phyloP scores from a whole-genome alignment of 2,329 filamentous ascomycete genomes.

The Aspergillus quadricinctus region DNA sequence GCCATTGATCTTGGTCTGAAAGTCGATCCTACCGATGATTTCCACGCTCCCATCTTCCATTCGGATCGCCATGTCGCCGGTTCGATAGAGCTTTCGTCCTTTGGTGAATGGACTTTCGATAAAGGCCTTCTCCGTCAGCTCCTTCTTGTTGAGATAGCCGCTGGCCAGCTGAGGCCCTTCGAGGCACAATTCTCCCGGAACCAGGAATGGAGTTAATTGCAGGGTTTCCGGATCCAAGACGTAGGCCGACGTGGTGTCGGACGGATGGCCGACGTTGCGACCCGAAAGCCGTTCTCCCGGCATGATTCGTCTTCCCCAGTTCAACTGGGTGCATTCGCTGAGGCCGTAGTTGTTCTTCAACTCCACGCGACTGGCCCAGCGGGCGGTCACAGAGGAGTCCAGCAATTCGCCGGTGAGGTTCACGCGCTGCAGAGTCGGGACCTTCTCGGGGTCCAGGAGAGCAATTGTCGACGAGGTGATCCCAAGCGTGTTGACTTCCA shows the following conservation, averaged over 20 bases:
- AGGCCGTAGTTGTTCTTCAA: constrained; percentile 14
- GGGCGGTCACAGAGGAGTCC: constrained; percentile 3
- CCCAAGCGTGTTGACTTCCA: constrained; percentile 8
- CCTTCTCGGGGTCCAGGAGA: constrained; percentile 5
- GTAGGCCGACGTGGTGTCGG: constrained; percentile 11
- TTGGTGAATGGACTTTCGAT: constrained; percentile 8
- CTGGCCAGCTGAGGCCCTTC: constrained; percentile 10
- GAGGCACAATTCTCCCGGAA: constrained; percentile 12
- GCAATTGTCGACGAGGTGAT: constrained; percentile 8
- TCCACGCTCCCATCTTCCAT: constrained; percentile 12
- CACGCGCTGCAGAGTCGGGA: constrained; percentile 7
- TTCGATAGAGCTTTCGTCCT: constrained; percentile 14
- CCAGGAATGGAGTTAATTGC: constrained; percentile 7
- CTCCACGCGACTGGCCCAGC: constrained; percentile 8
- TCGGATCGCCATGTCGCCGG: constrained; percentile 15
- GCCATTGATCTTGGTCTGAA: constrained; percentile 59
- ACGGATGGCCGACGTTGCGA: constrained; percentile 9
- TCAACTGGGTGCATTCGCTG: constrained; percentile 16
- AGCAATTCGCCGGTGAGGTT: constrained; percentile 10
- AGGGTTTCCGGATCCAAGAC: constrained; percentile 8
- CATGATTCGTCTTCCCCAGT: constrained; percentile 1
- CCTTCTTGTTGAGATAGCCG: constrained; percentile 7
- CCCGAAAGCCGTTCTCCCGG: background rate
- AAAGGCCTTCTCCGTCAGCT: constrained; percentile 5
- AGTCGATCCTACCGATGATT: constrained; percentile 53